Evolutionary conservation across 1,139 yeast genomes (phyloP).

Genomic region (Yamadazyma diddensiae): DNA sequence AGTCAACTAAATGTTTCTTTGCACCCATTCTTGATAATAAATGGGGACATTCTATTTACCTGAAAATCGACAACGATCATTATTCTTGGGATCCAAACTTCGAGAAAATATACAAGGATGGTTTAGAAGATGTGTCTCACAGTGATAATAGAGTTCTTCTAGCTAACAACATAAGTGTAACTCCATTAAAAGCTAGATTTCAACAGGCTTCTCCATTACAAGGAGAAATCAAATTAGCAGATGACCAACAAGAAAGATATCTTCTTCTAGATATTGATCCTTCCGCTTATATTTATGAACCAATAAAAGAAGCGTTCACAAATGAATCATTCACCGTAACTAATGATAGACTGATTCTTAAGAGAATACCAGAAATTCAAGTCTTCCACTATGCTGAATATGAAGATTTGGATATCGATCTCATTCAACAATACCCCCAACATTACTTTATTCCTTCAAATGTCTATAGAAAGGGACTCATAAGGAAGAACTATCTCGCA

Average conservation of each 20-base stretch:
- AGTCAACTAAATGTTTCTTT: constrained; percentile 58
- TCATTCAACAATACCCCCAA: constrained; percentile 32
- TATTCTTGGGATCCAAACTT: constrained; percentile 88
- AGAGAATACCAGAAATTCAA: constrained; percentile 17
- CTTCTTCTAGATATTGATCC: constrained; percentile 33
- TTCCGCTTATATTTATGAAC: constrained; percentile 56
- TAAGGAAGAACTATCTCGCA: constrained; percentile 83
- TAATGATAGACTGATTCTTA: constrained; percentile 21
- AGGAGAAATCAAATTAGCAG: constrained; percentile 53
- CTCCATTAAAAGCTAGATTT: constrained; percentile 80
- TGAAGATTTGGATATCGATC: constrained; percentile 81
- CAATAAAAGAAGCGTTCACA: constrained; percentile 44
- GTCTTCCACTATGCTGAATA: constrained; percentile 84
- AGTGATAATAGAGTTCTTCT: constrained; percentile 56
- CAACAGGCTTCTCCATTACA: constrained; percentile 48
- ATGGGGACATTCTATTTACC: constrained; percentile 63
- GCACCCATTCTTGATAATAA: constrained; percentile 76
- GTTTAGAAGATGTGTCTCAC: constrained; percentile 49
- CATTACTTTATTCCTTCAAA: constrained; percentile 75
- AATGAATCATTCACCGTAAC: constrained; percentile 26
- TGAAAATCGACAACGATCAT: constrained; percentile 23
- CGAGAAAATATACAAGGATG: constrained; percentile 60
- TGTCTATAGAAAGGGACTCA: constrained; percentile 80
- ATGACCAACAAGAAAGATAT: constrained; percentile 16
- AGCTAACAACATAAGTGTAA: constrained; percentile 61